Conservation (phyloP, 1,284 basidiomycete genomes). For the Pisolithus thermaeus region DNA sequence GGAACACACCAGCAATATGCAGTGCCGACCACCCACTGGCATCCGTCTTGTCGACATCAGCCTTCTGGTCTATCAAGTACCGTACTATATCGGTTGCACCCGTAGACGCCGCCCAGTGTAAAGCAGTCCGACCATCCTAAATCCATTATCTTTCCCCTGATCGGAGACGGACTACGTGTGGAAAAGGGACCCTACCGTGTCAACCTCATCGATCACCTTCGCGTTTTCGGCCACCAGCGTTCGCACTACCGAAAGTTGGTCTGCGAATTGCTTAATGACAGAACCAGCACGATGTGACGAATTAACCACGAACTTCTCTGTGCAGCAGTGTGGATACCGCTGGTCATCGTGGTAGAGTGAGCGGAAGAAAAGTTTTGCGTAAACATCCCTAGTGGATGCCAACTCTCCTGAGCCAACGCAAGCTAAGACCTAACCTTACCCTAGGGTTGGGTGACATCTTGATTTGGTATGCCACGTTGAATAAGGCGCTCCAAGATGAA, state of each 20-base stretch:
- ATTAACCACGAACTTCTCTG: constrained; percentile 48
- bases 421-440: too few species aligned
- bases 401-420: too few species aligned
- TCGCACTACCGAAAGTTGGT: constrained; percentile 71
- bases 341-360: neutral
- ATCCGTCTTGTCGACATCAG: constrained; percentile 71
- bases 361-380: neutral
- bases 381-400: too few species aligned
- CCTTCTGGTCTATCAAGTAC: constrained; percentile 68
- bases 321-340: constrained; percentile 52
- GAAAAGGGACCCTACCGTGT: constrained; percentile 46
- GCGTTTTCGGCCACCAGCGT: constrained; percentile 67
- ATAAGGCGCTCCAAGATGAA: too few species aligned
- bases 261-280: constrained; percentile 34
- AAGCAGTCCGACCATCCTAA: constrained; percentile 82
- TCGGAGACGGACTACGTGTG: neutral
- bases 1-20: constrained; percentile 72
- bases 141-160: constrained; percentile 2
- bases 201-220: constrained; percentile 59
- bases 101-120: constrained; percentile 86
- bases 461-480: too few species aligned
- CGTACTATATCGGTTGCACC: constrained; percentile 66
- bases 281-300: constrained; percentile 2
- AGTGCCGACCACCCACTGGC: constrained; percentile 80
- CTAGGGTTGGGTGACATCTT: too few species aligned